These are phyloP conservation scores for Tetrapisispora iriomotensis DNA, from an alignment of 805 yeast genomes.

Conservation along the genomic window DNA sequence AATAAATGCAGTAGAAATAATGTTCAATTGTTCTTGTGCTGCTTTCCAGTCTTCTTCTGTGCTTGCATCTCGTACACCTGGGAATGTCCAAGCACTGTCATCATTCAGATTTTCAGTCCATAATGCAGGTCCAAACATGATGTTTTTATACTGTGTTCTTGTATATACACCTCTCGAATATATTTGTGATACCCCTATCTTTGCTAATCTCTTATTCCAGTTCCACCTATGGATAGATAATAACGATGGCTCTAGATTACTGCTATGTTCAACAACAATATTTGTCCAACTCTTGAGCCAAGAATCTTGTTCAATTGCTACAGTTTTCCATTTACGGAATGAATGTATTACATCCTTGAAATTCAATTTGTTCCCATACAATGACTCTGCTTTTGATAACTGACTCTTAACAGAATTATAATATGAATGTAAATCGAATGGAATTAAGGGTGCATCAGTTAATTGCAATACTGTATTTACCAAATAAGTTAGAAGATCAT, in stretches of 20 bases:
- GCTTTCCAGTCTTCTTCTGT: constrained; percentile 37
- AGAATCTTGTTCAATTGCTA: constrained; percentile 40
- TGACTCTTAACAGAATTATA: constrained; percentile 37
- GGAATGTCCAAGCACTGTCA: constrained; percentile 58
- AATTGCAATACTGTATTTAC: constrained; percentile 45
- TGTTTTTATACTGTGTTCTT: constrained; percentile 59
- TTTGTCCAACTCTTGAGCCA: constrained; percentile 61
- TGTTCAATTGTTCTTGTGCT: constrained; percentile 47
- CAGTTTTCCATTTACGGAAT: constrained; percentile 32
- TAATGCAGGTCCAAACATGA: constrained; percentile 58
- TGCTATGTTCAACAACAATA: constrained; percentile 36
- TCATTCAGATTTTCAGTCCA: constrained; percentile 29
- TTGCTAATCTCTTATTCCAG: constrained; percentile 62
- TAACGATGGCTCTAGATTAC: constrained; percentile 64
- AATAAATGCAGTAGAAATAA: constrained; percentile 31
- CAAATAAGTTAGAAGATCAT: constrained; percentile 45
- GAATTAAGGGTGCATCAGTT: constrained; percentile 70
- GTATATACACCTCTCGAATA: constrained; percentile 34
- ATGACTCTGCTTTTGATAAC: constrained; percentile 34
- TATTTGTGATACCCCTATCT: constrained; percentile 46
- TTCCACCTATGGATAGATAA: constrained; percentile 65
- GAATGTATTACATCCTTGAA: constrained; percentile 25
- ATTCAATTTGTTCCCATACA: constrained; percentile 19
- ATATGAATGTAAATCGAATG: constrained; percentile 46
- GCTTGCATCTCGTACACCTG: constrained; percentile 63